Base-by-base conservation (phyloP, 2,329 filamentous ascomycete genomes). In the Aureobasidium melanogenum region DNA sequence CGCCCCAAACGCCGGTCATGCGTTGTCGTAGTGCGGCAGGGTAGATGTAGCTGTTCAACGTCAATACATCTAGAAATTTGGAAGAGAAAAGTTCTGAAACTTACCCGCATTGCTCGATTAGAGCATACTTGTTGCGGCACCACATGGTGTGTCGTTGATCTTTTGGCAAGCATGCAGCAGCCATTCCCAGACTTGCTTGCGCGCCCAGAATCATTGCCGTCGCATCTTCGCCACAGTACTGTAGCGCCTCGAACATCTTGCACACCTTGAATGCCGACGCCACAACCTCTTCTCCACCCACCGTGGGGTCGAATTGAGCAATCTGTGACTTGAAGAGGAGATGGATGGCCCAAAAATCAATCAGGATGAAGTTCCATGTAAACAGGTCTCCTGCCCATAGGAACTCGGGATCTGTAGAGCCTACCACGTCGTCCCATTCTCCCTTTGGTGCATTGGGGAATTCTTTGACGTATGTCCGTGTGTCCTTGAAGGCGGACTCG, bases 241-340 rank as follows among this genome's bases (percentile, higher is more conserved):
- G 83, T 39, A 97, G 82, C 0, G 88, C 84, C 73, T 95, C 91
- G 62, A 91, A 91, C 62, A 93, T 80, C 68, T 89, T 87, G 69
- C 88, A 92, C 44, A 88, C 86, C 58, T 83, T 81, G 66, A 88
- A 83, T 1, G 90, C 88, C 62, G 88, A 79, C 1, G 78, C 72
- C 3, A 78, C 77, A 59, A 93, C 69, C 57, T 88, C 84, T 14
- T 79, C 71, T 14, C 77, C 69, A 7, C 56, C 56, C 12, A 59
- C 34, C 3, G 78, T 73, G 1, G 77, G 67, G 75, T 82, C 75
- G 41, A 80, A 79, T 55, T 84, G 73, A 1, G 82, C 78, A 54
- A 82, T 76, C 67, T 94, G 89, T 66, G 88, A 86, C 66, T 85
- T 84, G 73, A 91, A 91, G 87, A 96, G 90, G 62, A 94, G 79